A percentile compares a stretch with the other conserved stretches of the same genome.
phyloP scores from a whole-genome alignment of 257 asterid species.

The Solanum etuberosum region DNA sequence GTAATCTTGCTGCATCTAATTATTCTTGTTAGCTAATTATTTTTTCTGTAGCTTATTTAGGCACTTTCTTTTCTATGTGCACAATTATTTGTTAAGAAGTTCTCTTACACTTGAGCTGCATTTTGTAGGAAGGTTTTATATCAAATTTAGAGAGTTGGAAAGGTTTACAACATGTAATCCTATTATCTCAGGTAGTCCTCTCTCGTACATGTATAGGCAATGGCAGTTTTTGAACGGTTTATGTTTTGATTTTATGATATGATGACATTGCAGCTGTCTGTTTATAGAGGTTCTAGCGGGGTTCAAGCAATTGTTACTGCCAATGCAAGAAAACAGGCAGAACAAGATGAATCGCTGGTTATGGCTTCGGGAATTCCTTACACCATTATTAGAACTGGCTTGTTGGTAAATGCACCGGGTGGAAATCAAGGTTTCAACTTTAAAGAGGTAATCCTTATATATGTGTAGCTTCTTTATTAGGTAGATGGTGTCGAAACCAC shows the following conservation, averaged over 20 bases:
- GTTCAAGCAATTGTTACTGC: slow-evolving; percentile 64
- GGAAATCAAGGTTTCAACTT: slow-evolving; percentile 75
- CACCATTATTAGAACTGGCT: slow-evolving; percentile 73
- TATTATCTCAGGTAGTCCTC: slow-evolving; percentile 71
- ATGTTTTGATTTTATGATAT: slow-evolving; percentile 28
- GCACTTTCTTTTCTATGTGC: background rate
- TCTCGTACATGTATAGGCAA: slow-evolving; percentile 3
- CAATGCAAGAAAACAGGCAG: slow-evolving; percentile 59
- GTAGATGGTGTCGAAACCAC: background rate
- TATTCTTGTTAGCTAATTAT: background rate
- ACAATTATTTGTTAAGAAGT: background rate
- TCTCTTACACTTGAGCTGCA: background rate
- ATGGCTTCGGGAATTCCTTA: slow-evolving; percentile 59
- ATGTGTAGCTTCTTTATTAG: background rate
- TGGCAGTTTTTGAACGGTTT: background rate
- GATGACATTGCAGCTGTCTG: slow-evolving; percentile 80
- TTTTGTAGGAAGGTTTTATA: slow-evolving; percentile 58
- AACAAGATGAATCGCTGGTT: slow-evolving; percentile 56
- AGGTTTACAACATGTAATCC: slow-evolving; percentile 71
- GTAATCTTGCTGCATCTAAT: background rate
- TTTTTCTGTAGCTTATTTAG: background rate
- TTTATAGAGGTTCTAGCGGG: slow-evolving; percentile 62
- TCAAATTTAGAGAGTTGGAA: slow-evolving; percentile 60
- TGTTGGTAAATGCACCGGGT: slow-evolving; percentile 48
- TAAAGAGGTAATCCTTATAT: slow-evolving; percentile 35